Percentiles rank a stretch among this genome's conserved stretches.
Conservation (phyloP, 495 filamentous ascomycete species). For the Lentithecium fluviatile region DNA sequence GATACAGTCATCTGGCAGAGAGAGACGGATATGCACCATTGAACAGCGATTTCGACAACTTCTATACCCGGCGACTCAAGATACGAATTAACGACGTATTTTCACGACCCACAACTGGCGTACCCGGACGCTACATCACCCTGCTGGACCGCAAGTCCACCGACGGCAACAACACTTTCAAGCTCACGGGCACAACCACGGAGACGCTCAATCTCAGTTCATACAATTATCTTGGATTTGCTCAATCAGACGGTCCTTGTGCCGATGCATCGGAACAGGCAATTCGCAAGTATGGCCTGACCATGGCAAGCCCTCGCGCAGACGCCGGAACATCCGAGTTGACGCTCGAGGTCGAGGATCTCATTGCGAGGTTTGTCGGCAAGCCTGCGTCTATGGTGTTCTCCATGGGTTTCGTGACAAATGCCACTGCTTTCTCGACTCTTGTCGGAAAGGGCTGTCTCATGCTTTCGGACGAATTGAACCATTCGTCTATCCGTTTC, state of each 20-base stretch:
- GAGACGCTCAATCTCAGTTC: slow-evolving; percentile 98
- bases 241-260: slow-evolving; percentile 95
- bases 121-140: slow-evolving; percentile 91
- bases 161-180: slow-evolving; percentile 85
- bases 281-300: slow-evolving; percentile 80
- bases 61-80: slow-evolving; percentile 91
- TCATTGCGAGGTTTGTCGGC: slow-evolving; percentile 86
- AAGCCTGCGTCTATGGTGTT: slow-evolving; percentile 95
- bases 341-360: slow-evolving; percentile 79
- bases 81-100: slow-evolving; percentile 96
- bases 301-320: slow-evolving; percentile 71
- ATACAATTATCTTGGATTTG: slow-evolving; percentile 98
- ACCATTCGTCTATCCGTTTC: slow-evolving; percentile 95
- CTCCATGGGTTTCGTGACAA: slow-evolving; percentile 97
- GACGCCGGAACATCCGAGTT: slow-evolving; percentile 89
- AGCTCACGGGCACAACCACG: slow-evolving; percentile 84
- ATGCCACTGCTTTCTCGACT: slow-evolving; percentile 85
- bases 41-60: slow-evolving; percentile 98
- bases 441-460: slow-evolving; percentile 88
- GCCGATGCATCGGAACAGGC: slow-evolving; percentile 88
- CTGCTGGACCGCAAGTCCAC: slow-evolving; percentile 82
- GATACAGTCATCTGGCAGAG: slow-evolving; percentile 79
- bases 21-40: slow-evolving; percentile 91
- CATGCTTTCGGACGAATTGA: slow-evolving; percentile 93
- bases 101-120: slow-evolving; percentile 83